phyloP scores from a whole-genome alignment of 768 basidiomycete species.

The Collybia sordida region DNA sequence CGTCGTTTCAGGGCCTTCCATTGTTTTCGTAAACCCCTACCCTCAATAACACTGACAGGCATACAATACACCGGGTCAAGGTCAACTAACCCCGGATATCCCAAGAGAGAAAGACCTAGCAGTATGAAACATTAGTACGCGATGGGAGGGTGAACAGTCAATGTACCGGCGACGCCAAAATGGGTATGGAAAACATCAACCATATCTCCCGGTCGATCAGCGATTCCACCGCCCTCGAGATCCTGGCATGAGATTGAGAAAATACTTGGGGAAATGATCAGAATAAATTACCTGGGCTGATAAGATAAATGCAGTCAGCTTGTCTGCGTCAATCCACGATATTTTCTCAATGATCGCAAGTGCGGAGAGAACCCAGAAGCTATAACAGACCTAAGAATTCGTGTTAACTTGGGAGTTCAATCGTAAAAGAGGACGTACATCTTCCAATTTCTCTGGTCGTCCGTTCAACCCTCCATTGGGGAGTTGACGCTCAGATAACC shows the following conservation, averaged over 20 bases:
- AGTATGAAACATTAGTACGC: neutral
- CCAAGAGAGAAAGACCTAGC: conserved; percentile 81
- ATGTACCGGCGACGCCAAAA: conserved; percentile 84
- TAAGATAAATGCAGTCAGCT: conserved; percentile 79
- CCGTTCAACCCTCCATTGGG: conserved; percentile 95
- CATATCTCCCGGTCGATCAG: conserved; percentile 91
- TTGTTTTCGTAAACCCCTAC: conserved; percentile 63
- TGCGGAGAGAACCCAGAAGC: conserved; percentile 92
- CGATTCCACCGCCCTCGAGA: conserved; percentile 86
- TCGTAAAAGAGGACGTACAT: conserved; percentile 51
- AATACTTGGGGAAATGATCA: neutral
- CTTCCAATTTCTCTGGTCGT: conserved; percentile 96
- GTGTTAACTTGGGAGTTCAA: neutral
- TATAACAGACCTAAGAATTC: conserved; percentile 83
- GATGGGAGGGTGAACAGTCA: neutral
- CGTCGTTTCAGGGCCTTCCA: conserved; percentile 58
- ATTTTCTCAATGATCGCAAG: conserved; percentile 82
- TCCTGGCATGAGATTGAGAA: conserved; percentile 52
- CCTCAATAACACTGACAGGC: conserved; percentile 76
- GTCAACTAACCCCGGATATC: conserved; percentile 80
- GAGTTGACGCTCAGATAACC: conserved; percentile 92
- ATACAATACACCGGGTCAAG: conserved; percentile 97
- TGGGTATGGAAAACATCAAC: conserved; percentile 96
- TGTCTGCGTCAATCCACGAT: conserved; percentile 84
- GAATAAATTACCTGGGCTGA: conserved; percentile 68